A percentile compares a stretch with the other conserved stretches of the same genome.
These are phyloP conservation scores for Graphilbum fragrans DNA, from an alignment of 2,329 filamentous ascomycete species.

Conservation along the genomic window DNA sequence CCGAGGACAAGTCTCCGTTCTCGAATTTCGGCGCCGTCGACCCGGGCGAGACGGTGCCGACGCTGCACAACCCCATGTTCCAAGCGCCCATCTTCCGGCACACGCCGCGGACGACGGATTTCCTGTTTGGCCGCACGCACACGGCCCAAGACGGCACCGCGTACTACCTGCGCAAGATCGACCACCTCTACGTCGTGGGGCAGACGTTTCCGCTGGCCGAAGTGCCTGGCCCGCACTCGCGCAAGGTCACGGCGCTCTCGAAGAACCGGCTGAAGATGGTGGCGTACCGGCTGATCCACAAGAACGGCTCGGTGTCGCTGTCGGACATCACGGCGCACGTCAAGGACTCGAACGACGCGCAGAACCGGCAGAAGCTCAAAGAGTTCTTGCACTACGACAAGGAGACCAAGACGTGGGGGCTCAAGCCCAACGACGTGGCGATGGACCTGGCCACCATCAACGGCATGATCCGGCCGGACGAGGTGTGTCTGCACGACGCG, in stretches of 20 bases:
- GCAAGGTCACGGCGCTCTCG: slow-evolving; percentile 91
- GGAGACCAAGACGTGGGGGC: slow-evolving; percentile 75
- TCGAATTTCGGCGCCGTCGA: slow-evolving; percentile 90
- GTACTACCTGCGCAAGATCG: slow-evolving; percentile 80
- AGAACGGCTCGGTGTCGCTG: slow-evolving; percentile 60
- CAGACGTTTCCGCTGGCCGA: slow-evolving; percentile 89
- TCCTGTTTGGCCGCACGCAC: slow-evolving; percentile 71
- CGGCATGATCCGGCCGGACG: slow-evolving; percentile 85
- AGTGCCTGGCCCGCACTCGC: slow-evolving; percentile 83
- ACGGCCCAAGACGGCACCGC: slow-evolving; percentile 66
- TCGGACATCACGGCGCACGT: slow-evolving; percentile 87
- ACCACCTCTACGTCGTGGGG: slow-evolving; percentile 82
- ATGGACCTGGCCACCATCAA: slow-evolving; percentile 74
- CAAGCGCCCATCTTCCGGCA: slow-evolving; percentile 90
- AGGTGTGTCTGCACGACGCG: slow-evolving; percentile 85
- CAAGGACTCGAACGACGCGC: slow-evolving; percentile 83
- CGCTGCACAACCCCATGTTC: slow-evolving; percentile 91
- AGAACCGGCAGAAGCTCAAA: slow-evolving; percentile 93
- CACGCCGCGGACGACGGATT: slow-evolving; percentile 64
- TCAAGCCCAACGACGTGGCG: slow-evolving; percentile 58
- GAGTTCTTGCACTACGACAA: slow-evolving; percentile 92
- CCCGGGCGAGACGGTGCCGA: slow-evolving; percentile 78
- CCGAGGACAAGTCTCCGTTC: slow-evolving; percentile 93
- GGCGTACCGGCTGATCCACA: slow-evolving; percentile 75
- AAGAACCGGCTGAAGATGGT: slow-evolving; percentile 97